Evolutionary conservation across 2,329 filamentous ascomycete species (phyloP).

Genomic region (Fusarium multiceps): DNA sequence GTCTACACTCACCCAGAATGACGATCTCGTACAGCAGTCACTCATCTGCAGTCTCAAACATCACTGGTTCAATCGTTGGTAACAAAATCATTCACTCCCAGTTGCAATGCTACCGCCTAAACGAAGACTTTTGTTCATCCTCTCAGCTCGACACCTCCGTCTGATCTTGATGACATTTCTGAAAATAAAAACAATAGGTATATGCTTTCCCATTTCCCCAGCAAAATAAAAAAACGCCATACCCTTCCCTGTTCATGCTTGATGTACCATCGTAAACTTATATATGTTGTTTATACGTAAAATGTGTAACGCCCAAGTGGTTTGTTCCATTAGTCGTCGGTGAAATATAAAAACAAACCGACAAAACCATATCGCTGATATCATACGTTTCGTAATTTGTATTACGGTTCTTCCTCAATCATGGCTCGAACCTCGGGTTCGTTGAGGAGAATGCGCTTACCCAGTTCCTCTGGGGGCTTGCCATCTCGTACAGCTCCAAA

Average conservation of each 20-base stretch:
- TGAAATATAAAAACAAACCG: neutral
- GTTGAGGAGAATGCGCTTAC: constrained; percentile 78
- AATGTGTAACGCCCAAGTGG: constrained; percentile 37
- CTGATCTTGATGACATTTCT: constrained; percentile 10
- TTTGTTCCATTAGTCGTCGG: constrained; percentile 30
- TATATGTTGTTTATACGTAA: constrained; percentile 38
- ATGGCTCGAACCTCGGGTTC: constrained; percentile 64
- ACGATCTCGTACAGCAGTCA: no score
- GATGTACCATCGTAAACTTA: constrained; percentile 38
- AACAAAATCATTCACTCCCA: constrained; percentile 30
- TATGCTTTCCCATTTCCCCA: constrained; percentile 36
- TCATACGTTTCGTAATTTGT: constrained; percentile 10
- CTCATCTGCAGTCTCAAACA: neutral
- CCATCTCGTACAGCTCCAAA: constrained; percentile 95
- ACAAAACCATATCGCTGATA: constrained; percentile 30
- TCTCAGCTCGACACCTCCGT: constrained; percentile 1
- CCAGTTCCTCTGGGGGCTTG: constrained; percentile 78
- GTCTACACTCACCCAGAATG: no score
- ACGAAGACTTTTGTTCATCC: constrained; percentile 34
- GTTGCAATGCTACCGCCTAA: constrained; percentile 10
- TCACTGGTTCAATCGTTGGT: neutral
- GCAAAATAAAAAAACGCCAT: constrained; percentile 38
- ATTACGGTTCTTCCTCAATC: constrained; percentile 57
- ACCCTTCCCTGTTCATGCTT: constrained; percentile 40
- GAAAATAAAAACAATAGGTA: constrained; percentile 44